phyloP scores from a whole-genome alignment of 2,329 filamentous ascomycete species.

The Alternaria alternata region DNA sequence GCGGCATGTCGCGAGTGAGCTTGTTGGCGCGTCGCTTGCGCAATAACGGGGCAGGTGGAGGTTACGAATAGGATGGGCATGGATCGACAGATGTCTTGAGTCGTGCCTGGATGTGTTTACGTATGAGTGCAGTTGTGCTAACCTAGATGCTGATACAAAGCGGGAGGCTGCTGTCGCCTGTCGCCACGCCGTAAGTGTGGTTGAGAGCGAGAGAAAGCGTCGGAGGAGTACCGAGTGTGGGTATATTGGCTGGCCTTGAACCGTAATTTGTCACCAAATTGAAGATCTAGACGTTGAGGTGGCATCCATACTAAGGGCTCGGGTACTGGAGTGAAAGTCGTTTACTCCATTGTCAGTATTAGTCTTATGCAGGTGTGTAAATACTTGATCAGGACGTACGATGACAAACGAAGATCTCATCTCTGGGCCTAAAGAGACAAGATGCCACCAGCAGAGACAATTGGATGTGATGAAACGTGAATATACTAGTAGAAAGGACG shows the following conservation, averaged over 20 bases:
- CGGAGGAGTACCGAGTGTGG: not conserved
- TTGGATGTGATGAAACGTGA: not conserved
- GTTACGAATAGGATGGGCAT: not conserved
- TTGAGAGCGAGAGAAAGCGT: not conserved
- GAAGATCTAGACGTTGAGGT: not conserved
- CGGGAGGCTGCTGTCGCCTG: not conserved
- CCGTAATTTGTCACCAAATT: not conserved
- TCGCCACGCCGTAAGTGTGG: not conserved
- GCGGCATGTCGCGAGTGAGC: not conserved
- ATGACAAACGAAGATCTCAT: not conserved
- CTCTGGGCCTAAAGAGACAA: not conserved
- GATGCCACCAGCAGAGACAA: not conserved
- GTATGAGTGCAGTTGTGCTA: not conserved
- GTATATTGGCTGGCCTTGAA: not conserved
- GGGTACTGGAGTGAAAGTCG: not conserved
- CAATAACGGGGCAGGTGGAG: not conserved
- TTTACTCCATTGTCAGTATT: not conserved
- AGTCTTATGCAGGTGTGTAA: not conserved
- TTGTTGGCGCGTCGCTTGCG: not conserved
- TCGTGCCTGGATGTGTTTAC: not conserved
- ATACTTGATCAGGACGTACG: not conserved
- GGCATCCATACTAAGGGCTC: not conserved
- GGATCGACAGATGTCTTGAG: not conserved
- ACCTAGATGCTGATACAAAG: not conserved
- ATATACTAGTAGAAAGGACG: not conserved